Conservation (phyloP, 805 yeast species). For the Candida michaelii region DNA sequence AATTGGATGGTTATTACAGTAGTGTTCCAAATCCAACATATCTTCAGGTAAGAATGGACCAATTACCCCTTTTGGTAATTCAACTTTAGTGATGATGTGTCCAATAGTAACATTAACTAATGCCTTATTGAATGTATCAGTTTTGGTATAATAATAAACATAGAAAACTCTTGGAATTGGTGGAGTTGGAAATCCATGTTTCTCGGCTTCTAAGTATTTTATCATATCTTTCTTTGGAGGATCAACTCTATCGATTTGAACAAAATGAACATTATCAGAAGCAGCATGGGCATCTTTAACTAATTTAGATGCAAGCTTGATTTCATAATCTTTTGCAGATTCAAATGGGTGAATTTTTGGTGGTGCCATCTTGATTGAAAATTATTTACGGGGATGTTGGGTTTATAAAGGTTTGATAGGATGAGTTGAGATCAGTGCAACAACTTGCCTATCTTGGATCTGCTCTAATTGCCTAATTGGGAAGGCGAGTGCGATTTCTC, state of each 20-base stretch:
- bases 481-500: conserved; percentile 4
- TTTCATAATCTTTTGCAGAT: conserved; percentile 57
- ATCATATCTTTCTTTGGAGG: conserved; percentile 78
- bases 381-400: neutral
- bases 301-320: conserved; percentile 56
- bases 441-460: conserved; percentile 4
- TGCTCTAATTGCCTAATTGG: conserved; percentile 2
- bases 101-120: conserved; percentile 64
- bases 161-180: conserved; percentile 67
- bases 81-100: conserved; percentile 57
- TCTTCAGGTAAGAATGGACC: conserved; percentile 77
- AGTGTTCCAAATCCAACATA: conserved; percentile 51
- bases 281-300: conserved; percentile 59
- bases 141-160: conserved; percentile 63
- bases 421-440: neutral
- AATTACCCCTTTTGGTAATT: conserved; percentile 58
- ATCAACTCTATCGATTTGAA: conserved; percentile 66
- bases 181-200: conserved; percentile 47
- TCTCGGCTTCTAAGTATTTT: conserved; percentile 67
- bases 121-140: conserved; percentile 62
- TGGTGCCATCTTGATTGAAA: conserved; percentile 1
- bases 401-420: neutral
- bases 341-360: conserved; percentile 54
- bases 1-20: conserved; percentile 52
- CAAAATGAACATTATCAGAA: conserved; percentile 56